phyloP scores from a whole-genome alignment of 139 green algal species.

The Marvania coccoides region DNA sequence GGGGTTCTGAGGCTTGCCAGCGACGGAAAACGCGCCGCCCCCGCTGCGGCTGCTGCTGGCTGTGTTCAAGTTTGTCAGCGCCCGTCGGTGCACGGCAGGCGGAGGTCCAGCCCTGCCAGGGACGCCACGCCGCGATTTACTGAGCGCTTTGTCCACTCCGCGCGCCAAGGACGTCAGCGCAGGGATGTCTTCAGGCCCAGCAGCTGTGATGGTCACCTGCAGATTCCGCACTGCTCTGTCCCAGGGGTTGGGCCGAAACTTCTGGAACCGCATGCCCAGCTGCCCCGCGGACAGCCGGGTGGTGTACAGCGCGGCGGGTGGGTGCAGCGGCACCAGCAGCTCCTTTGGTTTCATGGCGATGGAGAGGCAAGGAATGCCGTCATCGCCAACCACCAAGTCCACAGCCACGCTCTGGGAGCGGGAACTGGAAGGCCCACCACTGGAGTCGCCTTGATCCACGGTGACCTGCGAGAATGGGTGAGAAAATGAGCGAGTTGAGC shows the following conservation, averaged over 20 bases:
- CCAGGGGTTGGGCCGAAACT: slow-evolving; percentile 17
- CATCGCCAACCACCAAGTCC: not conserved
- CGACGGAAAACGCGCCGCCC: not conserved
- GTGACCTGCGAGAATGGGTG: too few species aligned
- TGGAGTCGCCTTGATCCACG: too few species aligned
- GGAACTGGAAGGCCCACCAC: too few species aligned
- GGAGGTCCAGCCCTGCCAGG: not conserved
- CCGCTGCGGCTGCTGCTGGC: slow-evolving; percentile 1
- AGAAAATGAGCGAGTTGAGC: not conserved
- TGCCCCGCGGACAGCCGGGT: slow-evolving; percentile 14
- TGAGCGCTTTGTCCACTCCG: not conserved
- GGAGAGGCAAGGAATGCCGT: not conserved
- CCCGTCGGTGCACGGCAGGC: too few species aligned
- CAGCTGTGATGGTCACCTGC: slow-evolving; percentile 5
- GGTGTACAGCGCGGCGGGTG: slow-evolving; percentile 21
- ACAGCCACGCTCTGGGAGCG: not conserved
- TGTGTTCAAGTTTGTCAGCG: too few species aligned
- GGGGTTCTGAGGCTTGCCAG: not conserved
- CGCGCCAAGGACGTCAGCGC: not conserved
- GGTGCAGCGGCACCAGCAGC: slow-evolving; percentile 12
- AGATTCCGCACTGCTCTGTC: slow-evolving; percentile 13
- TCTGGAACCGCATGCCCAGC: slow-evolving; percentile 28
- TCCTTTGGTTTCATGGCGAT: not conserved
- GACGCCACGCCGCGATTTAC: not conserved
- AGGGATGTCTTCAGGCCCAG: slow-evolving; percentile 10